Base-by-base conservation (phyloP, 192 early-diverging fungal genomes). In the Dissophora ornata region DNA sequence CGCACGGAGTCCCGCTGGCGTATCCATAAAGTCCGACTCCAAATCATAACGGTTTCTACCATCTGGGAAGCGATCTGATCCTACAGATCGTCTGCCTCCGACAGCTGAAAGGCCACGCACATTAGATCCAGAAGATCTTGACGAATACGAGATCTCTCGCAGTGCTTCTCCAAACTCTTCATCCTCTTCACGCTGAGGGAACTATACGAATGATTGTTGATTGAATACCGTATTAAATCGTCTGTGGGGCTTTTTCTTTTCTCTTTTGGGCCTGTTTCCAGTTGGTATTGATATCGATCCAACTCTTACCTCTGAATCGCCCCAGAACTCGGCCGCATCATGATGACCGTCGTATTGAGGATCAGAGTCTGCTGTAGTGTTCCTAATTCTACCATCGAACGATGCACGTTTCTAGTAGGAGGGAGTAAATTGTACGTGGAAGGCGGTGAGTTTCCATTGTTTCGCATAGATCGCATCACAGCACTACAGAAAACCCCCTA, bases 41-140 rank as follows among this genome's bases (percentile, higher is more conserved):
- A 74, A 56, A 41, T 74, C 70, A 46, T 48, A 74, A 4, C 47
- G 70, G 33, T 74, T 74, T 40, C 62, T 64, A 29, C 62, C 62
- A 22, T 57, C 55, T 2, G 70, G 28, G 40, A 74, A 65, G 25
- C 62, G 61, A 16, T 24, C 15, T 32, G 69, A 63, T 7, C 48
- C 16, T 51, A 44, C 18, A 8, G 33, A 38, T 38, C 34, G 9
- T 29, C 12, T 30, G 24, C 5, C 22, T 33, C 26, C 40, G 18
- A 32, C 45, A 16, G 29, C 21, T 11, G 41, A 19, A 30, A 71
- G 56, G n/a, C 70, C 70, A 34, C 62, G 56, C 5, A 74, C 41
- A 4, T 26, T 46, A 5, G 38, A 19, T 11, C 24, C 22, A 15
- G 47, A 34, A 4, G 38, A 12, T 28, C 57, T 40, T 3, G 61